A percentile compares a stretch with the other conserved stretches of the same genome.
These are phyloP conservation scores for Beta macrorhiza DNA, from an alignment of 179 eudicot genomes.

Conservation along the genomic window DNA sequence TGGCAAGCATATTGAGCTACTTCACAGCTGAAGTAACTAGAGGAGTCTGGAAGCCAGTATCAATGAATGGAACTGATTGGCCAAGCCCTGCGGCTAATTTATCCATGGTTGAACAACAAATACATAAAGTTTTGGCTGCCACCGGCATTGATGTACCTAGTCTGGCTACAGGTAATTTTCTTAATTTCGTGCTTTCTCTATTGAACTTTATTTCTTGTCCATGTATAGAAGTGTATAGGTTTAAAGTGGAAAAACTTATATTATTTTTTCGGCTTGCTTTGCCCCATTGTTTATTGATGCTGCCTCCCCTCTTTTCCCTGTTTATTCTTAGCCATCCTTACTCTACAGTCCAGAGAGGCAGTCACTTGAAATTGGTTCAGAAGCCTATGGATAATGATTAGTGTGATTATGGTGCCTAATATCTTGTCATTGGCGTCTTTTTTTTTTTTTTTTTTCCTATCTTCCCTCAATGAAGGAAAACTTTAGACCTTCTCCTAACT, in stretches of 20 bases:
- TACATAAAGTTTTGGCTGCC: conserved; percentile 84
- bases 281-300: background rate
- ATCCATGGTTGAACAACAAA: conserved; percentile 78
- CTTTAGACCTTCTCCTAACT: background rate
- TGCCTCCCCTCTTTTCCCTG: background rate
- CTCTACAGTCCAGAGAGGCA: background rate
- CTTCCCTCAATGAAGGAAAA: background rate
- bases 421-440: background rate
- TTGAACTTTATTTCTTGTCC: background rate
- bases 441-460: background rate
- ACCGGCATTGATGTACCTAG: conserved; percentile 93
- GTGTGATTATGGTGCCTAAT: background rate
- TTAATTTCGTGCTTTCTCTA: background rate
- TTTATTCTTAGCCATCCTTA: background rate
- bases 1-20: conserved; percentile 87
- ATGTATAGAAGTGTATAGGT: background rate
- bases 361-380: background rate
- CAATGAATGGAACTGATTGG: conserved; percentile 99
- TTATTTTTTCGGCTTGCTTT: background rate
- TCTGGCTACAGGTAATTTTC: conserved; percentile 65
- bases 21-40: conserved; percentile 97
- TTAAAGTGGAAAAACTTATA: background rate
- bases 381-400: background rate
- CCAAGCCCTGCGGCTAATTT: conserved; percentile 99
- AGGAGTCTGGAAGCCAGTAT: conserved; percentile 95